Evolutionary conservation across 495 filamentous ascomycete genomes (phyloP).

Genomic region (Neurospora cerealis): DNA sequence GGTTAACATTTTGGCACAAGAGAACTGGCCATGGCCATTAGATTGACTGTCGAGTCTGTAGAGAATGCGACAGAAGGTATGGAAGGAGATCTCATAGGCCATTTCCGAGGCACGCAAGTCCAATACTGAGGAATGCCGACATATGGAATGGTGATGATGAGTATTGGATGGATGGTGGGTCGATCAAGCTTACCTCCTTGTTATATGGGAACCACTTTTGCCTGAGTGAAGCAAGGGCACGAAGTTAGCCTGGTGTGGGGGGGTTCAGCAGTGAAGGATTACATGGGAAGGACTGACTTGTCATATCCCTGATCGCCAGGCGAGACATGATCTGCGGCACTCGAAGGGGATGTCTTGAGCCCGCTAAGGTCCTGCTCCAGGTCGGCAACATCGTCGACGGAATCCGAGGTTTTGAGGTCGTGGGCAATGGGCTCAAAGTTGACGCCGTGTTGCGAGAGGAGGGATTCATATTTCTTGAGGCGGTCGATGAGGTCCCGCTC

Average conservation of each 20-base stretch:
- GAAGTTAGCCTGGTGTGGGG: background rate
- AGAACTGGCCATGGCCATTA: background rate
- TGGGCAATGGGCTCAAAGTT: slow-evolving; percentile 33
- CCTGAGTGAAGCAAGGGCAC: slow-evolving; percentile 2
- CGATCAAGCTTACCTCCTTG: slow-evolving; percentile 27
- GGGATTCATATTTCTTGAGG: slow-evolving; percentile 43
- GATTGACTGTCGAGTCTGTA: background rate
- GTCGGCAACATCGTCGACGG: slow-evolving; percentile 38
- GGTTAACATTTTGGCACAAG: slow-evolving; percentile 1
- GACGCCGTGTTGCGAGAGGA: slow-evolving; percentile 43
- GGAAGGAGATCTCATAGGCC: background rate
- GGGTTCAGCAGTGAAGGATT: background rate
- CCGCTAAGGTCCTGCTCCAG: slow-evolving; percentile 37
- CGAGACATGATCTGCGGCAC: slow-evolving; percentile 21
- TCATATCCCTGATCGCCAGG: slow-evolving; percentile 17
- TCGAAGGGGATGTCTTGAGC: slow-evolving; percentile 28
- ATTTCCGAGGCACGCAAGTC: background rate
- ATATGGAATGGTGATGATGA: background rate
- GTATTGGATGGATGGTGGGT: background rate
- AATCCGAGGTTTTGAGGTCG: slow-evolving; percentile 31
- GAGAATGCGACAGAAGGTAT: background rate
- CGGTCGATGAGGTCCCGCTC: slow-evolving; percentile 42
- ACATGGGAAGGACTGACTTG: slow-evolving; percentile 16
- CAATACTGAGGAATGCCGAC: background rate
- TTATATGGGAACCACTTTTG: slow-evolving; percentile 32